Evolutionary conservation across 805 yeast genomes (phyloP).

Genomic region (Candida easanensis): DNA sequence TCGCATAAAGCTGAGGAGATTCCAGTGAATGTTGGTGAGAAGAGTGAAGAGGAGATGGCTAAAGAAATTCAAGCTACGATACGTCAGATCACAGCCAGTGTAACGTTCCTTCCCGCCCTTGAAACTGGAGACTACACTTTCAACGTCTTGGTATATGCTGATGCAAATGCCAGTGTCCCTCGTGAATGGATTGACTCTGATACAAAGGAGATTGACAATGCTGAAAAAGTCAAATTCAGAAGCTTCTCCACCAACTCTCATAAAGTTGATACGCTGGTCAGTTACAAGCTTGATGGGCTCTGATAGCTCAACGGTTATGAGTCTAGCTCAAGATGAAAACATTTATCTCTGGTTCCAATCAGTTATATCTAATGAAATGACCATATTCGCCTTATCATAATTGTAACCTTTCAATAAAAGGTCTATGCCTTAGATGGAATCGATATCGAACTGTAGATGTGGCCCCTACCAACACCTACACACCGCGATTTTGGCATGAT

Average conservation of each 20-base stretch:
- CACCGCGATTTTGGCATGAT: too few species aligned
- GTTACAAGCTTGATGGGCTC: constrained; percentile 30
- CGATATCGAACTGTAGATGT: too few species aligned
- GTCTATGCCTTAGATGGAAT: too few species aligned
- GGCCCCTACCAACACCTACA: too few species aligned
- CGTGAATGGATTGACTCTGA: constrained; percentile 84
- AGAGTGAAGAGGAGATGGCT: constrained; percentile 49
- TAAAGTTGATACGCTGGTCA: constrained; percentile 68
- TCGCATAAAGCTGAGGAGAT: constrained; percentile 9
- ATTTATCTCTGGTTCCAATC: too few species aligned
- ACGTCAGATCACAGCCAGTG: constrained; percentile 85
- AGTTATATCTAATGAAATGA: too few species aligned
- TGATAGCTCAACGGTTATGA: too few species aligned
- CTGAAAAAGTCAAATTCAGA: constrained; percentile 68
- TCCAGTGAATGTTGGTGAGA: constrained; percentile 1
- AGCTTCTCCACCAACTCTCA: constrained; percentile 67
- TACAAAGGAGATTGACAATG: constrained; percentile 50
- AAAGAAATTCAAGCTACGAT: constrained; percentile 80
- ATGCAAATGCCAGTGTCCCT: constrained; percentile 65
- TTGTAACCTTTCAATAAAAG: too few species aligned
- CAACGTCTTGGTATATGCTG: constrained; percentile 81
- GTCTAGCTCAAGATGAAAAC: too few species aligned
- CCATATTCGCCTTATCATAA: too few species aligned
- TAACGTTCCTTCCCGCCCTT: constrained; percentile 78
- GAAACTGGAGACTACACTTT: constrained; percentile 67